phyloP scores from a whole-genome alignment of 306 rosid species.

The cucumber (Cucumis sativus) region Cucumber_9930_V3 NC_026661.2:22405001-22405500 shows the following conservation, averaged over 20 bases:
- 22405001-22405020: neutral
- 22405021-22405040: neutral
- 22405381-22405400: slow-evolving; percentile 82
- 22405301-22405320: slow-evolving; percentile 84
- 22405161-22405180: slow-evolving; percentile 77
- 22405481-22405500: too few species aligned
- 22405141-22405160: slow-evolving; percentile 91
- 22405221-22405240: slow-evolving; percentile 96
- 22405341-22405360: slow-evolving; percentile 77
- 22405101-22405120: slow-evolving; percentile 73
- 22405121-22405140: slow-evolving; percentile 78
- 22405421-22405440: slow-evolving; percentile 32
- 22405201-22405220: slow-evolving; percentile 91
- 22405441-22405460: slow-evolving; percentile 17
- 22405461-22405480: too few species aligned
- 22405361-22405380: slow-evolving; percentile 90
- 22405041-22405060: neutral
- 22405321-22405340: slow-evolving; percentile 89
- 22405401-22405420: slow-evolving; percentile 50
- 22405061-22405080: neutral
- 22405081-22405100: slow-evolving; percentile 18
- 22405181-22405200: slow-evolving; percentile 78
- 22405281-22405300: slow-evolving; percentile 64
- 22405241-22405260: slow-evolving; percentile 94
- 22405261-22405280: slow-evolving; percentile 93